A percentile compares a stretch with the other conserved stretches of the same genome.
Evolutionary conservation across 768 basidiomycete species (phyloP).

Genomic region (Multifurca ochricompacta): DNA sequence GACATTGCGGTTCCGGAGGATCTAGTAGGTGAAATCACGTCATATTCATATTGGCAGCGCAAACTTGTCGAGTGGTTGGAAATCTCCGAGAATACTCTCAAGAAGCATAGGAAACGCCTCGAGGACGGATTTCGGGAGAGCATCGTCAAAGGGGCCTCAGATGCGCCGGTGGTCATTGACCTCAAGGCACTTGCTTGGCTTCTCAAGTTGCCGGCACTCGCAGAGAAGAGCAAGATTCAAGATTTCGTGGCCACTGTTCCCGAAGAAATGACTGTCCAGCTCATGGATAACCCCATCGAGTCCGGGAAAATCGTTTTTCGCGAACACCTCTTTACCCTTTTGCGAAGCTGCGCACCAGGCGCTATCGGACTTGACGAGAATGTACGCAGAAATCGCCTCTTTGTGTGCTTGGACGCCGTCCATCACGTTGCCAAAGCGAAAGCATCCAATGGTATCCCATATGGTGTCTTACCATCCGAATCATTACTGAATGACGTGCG

Average conservation of each 20-base stretch:
- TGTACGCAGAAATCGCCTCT: slow-evolving; percentile 2
- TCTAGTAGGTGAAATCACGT: not conserved
- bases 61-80: slow-evolving; percentile 1
- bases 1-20: not conserved
- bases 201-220: not conserved
- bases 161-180: not conserved
- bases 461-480: not conserved
- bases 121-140: not conserved
- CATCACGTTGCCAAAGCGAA: not conserved
- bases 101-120: not conserved
- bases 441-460: not conserved
- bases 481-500: slow-evolving; percentile 2
- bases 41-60: not conserved
- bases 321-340: slow-evolving; percentile 4
- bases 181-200: slow-evolving; percentile 2
- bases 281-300: not conserved
- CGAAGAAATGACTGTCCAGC: not conserved
- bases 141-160: not conserved
- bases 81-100: not conserved
- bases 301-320: not conserved
- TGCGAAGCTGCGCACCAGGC: slow-evolving; percentile 4
- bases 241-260: not conserved
- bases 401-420: slow-evolving; percentile 5
- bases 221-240: slow-evolving; percentile 4
- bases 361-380: not conserved